These are phyloP conservation scores for Castanopsis chinensis DNA, from an alignment of 306 rosid genomes.

Conservation along the genomic window DNA sequence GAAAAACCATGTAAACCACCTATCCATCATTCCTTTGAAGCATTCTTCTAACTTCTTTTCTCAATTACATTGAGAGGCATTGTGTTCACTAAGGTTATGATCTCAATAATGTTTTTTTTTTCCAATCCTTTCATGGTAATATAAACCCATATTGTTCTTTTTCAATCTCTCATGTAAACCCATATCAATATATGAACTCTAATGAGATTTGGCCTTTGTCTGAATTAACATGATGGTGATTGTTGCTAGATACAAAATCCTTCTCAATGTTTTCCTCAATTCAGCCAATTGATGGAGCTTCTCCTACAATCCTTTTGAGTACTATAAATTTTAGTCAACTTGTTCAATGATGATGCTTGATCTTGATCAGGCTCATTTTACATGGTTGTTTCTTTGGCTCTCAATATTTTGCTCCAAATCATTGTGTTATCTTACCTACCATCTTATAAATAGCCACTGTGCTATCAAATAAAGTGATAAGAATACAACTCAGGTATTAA, in stretches of 20 bases:
- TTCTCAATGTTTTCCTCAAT: neutral
- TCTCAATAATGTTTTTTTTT: neutral
- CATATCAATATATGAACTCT: too few species aligned
- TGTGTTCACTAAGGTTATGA: neutral
- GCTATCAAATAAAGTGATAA: neutral
- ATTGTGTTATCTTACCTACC: neutral
- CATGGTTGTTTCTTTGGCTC: neutral
- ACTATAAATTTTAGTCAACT: neutral
- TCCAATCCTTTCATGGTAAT: neutral
- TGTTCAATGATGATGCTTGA: neutral
- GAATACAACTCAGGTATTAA: neutral
- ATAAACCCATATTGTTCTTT: too few species aligned
- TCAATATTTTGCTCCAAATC: neutral
- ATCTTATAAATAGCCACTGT: neutral
- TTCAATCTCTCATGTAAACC: too few species aligned
- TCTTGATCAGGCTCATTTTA: neutral
- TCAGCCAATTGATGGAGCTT: neutral
- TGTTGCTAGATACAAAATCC: neutral
- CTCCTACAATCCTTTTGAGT: neutral
- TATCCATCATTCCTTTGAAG: too few species aligned
- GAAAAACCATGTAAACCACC: too few species aligned
- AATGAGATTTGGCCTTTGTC: neutral
- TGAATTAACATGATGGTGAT: neutral
- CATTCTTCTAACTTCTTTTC: too few species aligned
- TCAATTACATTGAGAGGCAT: slow-evolving; percentile 1